These are phyloP conservation scores for Stentor coeruleus DNA, from an alignment of 73 alveolate species.

Conservation along the genomic window DNA sequence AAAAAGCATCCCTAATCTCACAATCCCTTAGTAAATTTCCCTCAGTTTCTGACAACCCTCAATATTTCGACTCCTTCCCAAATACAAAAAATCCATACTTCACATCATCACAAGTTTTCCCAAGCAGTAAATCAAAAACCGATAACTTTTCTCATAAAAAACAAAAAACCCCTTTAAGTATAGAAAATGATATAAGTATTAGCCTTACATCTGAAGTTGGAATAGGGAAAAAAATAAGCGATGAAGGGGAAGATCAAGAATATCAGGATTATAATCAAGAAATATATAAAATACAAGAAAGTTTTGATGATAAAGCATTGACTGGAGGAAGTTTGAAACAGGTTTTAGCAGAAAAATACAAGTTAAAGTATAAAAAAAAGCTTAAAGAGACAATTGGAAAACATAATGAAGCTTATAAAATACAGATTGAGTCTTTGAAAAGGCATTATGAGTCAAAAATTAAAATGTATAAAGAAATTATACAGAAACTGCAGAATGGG, in stretches of 20 bases:
- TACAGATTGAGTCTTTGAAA: background rate
- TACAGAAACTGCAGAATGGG: background rate
- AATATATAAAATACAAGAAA: background rate
- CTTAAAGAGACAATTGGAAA: background rate
- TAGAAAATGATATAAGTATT: too few relatives aligned
- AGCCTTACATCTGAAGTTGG: too few relatives aligned
- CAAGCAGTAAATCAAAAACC: background rate
- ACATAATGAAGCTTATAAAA: background rate
- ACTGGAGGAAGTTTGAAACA: background rate
- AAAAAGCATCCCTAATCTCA: too few relatives aligned
- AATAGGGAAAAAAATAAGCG: background rate
- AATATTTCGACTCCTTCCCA: background rate
- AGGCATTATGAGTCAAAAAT: background rate
- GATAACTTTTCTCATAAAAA: background rate
- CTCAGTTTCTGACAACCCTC: too few relatives aligned
- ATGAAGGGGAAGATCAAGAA: background rate
- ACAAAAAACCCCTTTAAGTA: background rate
- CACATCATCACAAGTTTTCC: background rate
- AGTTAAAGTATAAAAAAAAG: background rate
- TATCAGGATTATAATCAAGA: background rate
- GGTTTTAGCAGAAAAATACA: background rate
- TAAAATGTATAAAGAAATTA: background rate
- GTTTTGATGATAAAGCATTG: background rate
- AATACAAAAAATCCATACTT: background rate
- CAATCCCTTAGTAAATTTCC: too few relatives aligned